Conservation (phyloP, 139 green algal genomes). For the Chlamydomonas incerta region DNA sequence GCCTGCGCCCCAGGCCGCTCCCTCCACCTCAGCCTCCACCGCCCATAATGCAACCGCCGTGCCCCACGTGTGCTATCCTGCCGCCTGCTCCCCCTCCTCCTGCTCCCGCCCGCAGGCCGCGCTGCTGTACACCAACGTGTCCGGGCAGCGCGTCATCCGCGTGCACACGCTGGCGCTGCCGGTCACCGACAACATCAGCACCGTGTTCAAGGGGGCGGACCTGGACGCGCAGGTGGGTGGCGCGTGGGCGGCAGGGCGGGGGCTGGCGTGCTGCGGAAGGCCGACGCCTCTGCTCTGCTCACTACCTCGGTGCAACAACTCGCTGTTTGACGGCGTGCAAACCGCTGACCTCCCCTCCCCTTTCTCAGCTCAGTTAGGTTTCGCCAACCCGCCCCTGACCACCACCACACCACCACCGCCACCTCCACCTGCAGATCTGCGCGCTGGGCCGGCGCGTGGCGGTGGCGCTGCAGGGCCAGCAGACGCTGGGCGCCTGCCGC, state of each 20-base stretch:
- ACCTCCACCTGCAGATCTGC: constrained; percentile 47
- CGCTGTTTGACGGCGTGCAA: no score
- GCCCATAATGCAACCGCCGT: no score
- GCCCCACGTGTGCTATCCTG: no score
- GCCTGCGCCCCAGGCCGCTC: not conserved
- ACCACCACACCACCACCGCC: constrained; percentile 35
- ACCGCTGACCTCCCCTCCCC: no score
- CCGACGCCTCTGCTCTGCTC: no score
- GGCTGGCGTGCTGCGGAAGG: no score
- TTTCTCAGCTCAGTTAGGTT: no score
- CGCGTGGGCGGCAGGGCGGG: no score
- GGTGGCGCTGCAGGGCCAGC: constrained; percentile 42
- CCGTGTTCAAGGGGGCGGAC: constrained; percentile 87
- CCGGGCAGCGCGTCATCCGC: constrained; percentile 68
- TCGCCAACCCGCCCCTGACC: no score
- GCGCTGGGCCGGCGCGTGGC: constrained; percentile 55
- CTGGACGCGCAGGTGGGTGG: constrained; percentile 79
- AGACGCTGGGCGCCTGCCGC: constrained; percentile 59
- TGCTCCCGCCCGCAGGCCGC: constrained; percentile 2
- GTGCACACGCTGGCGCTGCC: constrained; percentile 89
- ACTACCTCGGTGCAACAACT: not conserved
- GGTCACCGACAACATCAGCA: constrained; percentile 70
- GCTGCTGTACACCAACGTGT: constrained; percentile 86
- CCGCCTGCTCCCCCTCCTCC: no score
- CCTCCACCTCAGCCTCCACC: not conserved